Conservation (phyloP, 2,329 filamentous ascomycete genomes). For the Phialophora expanda region DNA sequence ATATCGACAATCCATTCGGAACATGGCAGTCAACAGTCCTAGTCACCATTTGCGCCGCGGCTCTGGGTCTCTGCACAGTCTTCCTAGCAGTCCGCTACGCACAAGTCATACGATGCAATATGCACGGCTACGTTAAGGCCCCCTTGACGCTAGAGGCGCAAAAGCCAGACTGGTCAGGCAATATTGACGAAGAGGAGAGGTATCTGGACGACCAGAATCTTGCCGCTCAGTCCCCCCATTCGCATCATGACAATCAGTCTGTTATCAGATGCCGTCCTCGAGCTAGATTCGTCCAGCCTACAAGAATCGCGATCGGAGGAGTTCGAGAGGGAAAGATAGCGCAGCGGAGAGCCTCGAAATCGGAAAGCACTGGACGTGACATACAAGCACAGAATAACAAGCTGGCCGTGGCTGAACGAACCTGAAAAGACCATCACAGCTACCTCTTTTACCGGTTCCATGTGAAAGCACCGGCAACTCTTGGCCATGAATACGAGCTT, state of each 20-base stretch:
- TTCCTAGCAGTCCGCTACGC: slow-evolving; percentile 31
- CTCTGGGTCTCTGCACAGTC: slow-evolving; percentile 12
- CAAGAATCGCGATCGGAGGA: slow-evolving; percentile 29
- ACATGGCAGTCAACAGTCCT: slow-evolving; percentile 31
- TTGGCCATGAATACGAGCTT: background rate
- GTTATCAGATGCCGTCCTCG: slow-evolving; percentile 17
- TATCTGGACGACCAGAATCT: background rate
- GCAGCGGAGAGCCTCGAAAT: slow-evolving; percentile 28
- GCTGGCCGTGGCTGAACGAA: background rate
- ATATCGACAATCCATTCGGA: slow-evolving; percentile 34
- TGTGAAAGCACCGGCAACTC: background rate
- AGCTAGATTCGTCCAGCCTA: slow-evolving; percentile 13
- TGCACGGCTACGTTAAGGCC: background rate
- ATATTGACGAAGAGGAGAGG: background rate
- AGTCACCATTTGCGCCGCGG: slow-evolving; percentile 10
- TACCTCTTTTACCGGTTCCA: background rate
- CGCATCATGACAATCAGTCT: background rate
- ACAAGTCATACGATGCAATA: slow-evolving; percentile 18
- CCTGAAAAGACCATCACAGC: background rate
- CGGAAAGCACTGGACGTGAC: background rate
- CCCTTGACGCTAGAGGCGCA: slow-evolving; percentile 16
- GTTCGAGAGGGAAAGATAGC: slow-evolving; percentile 33
- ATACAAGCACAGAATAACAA: background rate
- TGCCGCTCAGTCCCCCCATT: background rate
- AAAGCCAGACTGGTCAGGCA: background rate